phyloP scores from a whole-genome alignment of 1,139 yeast species.

The Taphrina communis region DNA sequence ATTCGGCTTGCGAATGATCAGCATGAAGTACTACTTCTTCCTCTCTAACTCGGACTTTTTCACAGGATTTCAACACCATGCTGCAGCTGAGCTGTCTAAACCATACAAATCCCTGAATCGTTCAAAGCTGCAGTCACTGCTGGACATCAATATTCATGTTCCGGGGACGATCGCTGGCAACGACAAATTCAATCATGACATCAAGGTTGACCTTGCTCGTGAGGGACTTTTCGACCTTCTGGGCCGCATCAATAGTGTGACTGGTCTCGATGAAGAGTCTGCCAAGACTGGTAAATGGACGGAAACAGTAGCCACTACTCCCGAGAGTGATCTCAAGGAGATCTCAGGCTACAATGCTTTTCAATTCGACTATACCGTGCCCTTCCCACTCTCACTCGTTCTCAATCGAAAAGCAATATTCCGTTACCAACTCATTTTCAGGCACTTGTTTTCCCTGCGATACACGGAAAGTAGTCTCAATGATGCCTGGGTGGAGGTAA shows the following conservation, averaged over 20 bases:
- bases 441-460: slow-evolving; percentile 69
- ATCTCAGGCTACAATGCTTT: slow-evolving; percentile 60
- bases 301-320: slow-evolving; percentile 47
- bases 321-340: slow-evolving; percentile 42
- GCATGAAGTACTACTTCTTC: slow-evolving; percentile 61
- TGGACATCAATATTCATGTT: slow-evolving; percentile 54
- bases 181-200: slow-evolving; percentile 54
- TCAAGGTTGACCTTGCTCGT: slow-evolving; percentile 49
- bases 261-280: slow-evolving; percentile 65
- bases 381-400: slow-evolving; percentile 84
- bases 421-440: slow-evolving; percentile 80
- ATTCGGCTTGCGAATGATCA: slow-evolving; percentile 53
- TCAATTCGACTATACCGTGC: slow-evolving; percentile 70
- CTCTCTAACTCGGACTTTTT: slow-evolving; percentile 63
- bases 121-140: slow-evolving; percentile 54
- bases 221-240: slow-evolving; percentile 63
- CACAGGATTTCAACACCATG: slow-evolving; percentile 55
- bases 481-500: slow-evolving; percentile 75
- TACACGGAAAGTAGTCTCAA: slow-evolving; percentile 67
- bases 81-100: slow-evolving; percentile 55
- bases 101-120: slow-evolving; percentile 54
- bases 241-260: slow-evolving; percentile 67
- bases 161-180: slow-evolving; percentile 54
- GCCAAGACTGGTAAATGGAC: slow-evolving; percentile 50
- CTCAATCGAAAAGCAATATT: slow-evolving; percentile 71